Conservation (phyloP, 768 basidiomycete species). For the Multifurca ochricompacta region DNA sequence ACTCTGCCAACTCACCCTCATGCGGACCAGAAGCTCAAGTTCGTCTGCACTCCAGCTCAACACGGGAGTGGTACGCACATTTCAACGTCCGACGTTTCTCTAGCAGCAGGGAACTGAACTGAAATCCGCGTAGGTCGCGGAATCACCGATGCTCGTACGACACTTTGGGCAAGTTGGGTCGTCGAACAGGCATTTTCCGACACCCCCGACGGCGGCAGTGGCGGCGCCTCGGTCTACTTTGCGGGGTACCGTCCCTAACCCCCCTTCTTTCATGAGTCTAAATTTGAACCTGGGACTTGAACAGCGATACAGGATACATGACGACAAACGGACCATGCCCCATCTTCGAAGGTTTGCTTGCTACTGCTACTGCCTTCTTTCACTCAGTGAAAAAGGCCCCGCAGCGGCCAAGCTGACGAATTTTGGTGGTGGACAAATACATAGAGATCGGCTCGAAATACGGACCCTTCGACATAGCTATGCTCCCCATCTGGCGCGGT, state of each 20-base stretch:
- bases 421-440: constrained; percentile 24
- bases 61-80: constrained; percentile 32
- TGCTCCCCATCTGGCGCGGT: constrained; percentile 40
- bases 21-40: constrained; percentile 21
- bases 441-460: constrained; percentile 34
- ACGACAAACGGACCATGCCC: constrained; percentile 30
- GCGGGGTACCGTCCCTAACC: constrained; percentile 23
- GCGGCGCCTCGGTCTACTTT: constrained; percentile 25
- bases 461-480: constrained; percentile 35
- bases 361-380: not conserved
- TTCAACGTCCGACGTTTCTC: not conserved
- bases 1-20: constrained; percentile 16
- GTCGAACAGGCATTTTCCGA: constrained; percentile 26
- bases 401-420: not conserved
- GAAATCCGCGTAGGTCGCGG: constrained; percentile 27
- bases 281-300: not conserved
- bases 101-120: not conserved
- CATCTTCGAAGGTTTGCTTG: constrained; percentile 29
- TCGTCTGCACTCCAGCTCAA: constrained; percentile 37
- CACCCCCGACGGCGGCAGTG: constrained; percentile 1
- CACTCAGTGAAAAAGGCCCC: not conserved
- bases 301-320: constrained; percentile 35
- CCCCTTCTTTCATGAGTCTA: not conserved
- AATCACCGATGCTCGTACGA: constrained; percentile 28
- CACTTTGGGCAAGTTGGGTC: constrained; percentile 37